Percentiles rank a stretch among this genome's conserved stretches.
phyloP scores from a whole-genome alignment of 2,329 filamentous ascomycete species.

The Claviceps sp. region DNA sequence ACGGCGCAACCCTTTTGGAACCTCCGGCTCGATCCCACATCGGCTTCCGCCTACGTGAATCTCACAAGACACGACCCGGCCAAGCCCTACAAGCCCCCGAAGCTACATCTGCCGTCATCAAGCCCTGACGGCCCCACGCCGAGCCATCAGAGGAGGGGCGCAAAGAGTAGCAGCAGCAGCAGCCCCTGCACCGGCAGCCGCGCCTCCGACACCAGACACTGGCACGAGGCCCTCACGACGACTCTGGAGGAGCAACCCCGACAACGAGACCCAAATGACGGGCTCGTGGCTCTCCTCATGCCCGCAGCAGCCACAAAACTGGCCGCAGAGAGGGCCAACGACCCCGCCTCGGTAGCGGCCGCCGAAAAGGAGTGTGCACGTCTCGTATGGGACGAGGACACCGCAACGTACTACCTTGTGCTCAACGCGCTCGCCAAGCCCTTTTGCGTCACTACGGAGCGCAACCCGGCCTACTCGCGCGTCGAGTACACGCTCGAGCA shows the following conservation, averaged over 20 bases:
- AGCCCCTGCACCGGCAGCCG: constrained; percentile 1
- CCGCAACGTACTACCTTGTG: constrained; percentile 44
- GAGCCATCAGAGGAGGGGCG: constrained; percentile 6
- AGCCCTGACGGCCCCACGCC: constrained; percentile 9
- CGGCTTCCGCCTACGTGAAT: constrained; percentile 46
- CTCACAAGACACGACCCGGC: constrained; percentile 46
- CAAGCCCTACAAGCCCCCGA: constrained; percentile 38
- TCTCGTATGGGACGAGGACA: constrained; percentile 58
- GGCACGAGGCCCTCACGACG: constrained; percentile 44
- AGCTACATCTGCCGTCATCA: constrained; percentile 7
- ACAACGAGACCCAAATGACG: constrained; percentile 42
- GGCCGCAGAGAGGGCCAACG: constrained; percentile 45
- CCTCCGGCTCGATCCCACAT: constrained; percentile 49
- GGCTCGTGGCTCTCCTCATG: constrained; percentile 55
- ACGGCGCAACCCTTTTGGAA: constrained; percentile 51
- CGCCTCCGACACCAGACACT: constrained; percentile 29
- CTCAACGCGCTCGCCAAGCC: constrained; percentile 50
- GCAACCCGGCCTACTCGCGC: constrained; percentile 44
- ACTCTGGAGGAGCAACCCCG: constrained; percentile 43
- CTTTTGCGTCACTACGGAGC: constrained; percentile 46
- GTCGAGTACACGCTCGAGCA: constrained; percentile 54
- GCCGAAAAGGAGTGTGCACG: constrained; percentile 57
- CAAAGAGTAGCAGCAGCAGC: constrained; percentile 13
- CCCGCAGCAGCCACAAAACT: constrained; percentile 50
- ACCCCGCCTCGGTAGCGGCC: constrained; percentile 44